Conservation (phyloP, 225 moss, liverwort and hornwort species). For the Physcomitrellopsis africana region DNA sequence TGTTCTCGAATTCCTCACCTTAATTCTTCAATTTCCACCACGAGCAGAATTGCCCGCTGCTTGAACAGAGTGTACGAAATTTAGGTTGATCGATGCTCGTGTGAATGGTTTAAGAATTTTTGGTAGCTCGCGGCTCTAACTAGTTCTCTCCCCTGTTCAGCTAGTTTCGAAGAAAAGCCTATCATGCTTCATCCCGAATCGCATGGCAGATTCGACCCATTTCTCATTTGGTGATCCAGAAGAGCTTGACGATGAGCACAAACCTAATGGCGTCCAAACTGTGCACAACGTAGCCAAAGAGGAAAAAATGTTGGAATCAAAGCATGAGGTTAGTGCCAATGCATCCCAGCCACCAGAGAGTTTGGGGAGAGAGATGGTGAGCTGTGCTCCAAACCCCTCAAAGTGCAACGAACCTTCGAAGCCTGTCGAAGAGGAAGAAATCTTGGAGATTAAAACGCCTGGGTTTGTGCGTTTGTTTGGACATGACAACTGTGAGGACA, state of each 20-base stretch:
- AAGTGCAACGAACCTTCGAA: slow-evolving; percentile 27
- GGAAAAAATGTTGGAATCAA: not conserved
- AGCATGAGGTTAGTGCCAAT: slow-evolving; percentile 4
- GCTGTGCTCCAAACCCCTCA: slow-evolving; percentile 8
- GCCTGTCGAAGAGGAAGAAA: slow-evolving; percentile 38
- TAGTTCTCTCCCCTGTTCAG: slow-evolving; percentile 32
- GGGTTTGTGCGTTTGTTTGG: slow-evolving; percentile 52
- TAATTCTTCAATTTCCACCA: not conserved
- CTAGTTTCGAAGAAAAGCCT: slow-evolving; percentile 41
- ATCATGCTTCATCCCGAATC: slow-evolving; percentile 35
- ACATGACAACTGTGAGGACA: slow-evolving; percentile 38
- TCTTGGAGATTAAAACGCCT: slow-evolving; percentile 49
- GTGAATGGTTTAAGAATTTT: not conserved
- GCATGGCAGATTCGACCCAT: slow-evolving; percentile 38
- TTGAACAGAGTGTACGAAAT: not conserved
- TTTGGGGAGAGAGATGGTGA: slow-evolving; percentile 41
- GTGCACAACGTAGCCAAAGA: not conserved
- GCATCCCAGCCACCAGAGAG: slow-evolving; percentile 20
- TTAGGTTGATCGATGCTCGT: not conserved
- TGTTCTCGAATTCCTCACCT: not conserved
- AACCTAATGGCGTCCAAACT: slow-evolving; percentile 18
- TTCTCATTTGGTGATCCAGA: slow-evolving; percentile 28
- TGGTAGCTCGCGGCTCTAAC: slow-evolving; percentile 1
- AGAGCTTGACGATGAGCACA: slow-evolving; percentile 16
- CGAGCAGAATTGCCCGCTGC: slow-evolving; percentile 1